Conservation (phyloP, 345 rosid genomes). For the Corchorus capsularis region DNA sequence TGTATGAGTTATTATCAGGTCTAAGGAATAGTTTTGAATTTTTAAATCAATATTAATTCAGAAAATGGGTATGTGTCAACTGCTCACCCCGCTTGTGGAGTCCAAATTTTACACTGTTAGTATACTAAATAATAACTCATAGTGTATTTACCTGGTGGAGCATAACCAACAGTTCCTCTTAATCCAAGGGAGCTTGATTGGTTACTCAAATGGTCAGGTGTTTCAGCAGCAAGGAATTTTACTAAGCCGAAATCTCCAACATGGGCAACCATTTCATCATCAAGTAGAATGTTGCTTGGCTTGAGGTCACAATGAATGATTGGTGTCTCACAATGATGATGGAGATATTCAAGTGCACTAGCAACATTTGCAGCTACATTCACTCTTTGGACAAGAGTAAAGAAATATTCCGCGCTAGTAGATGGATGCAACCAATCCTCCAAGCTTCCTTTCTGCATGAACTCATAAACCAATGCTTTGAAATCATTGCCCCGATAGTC, state of each 20-base stretch:
- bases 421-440: slow-evolving; percentile 24
- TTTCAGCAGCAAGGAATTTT: neutral
- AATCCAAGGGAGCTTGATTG: slow-evolving; percentile 18
- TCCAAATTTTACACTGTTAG: too few relatives aligned
- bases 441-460: slow-evolving; percentile 19
- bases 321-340: slow-evolving; percentile 13
- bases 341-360: slow-evolving; percentile 25
- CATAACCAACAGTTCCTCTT: slow-evolving; percentile 29
- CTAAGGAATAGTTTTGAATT: too few relatives aligned
- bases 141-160: slow-evolving; percentile 32
- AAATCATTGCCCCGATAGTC: slow-evolving; percentile 9
- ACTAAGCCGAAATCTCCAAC: slow-evolving; percentile 19
- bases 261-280: slow-evolving; percentile 10
- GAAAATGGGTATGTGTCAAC: too few relatives aligned
- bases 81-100: too few relatives aligned
- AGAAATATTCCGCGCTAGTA: too few relatives aligned
- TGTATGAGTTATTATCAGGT: too few relatives aligned
- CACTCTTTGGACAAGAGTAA: neutral
- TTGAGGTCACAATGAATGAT: slow-evolving; percentile 31
- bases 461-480: slow-evolving; percentile 20
- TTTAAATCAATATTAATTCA: too few relatives aligned
- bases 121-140: too few relatives aligned
- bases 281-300: slow-evolving; percentile 21
- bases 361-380: slow-evolving; percentile 16
- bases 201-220: neutral